Evolutionary conservation across 495 filamentous ascomycete genomes (phyloP).

Genomic region (Elasticomyces elasticus): DNA sequence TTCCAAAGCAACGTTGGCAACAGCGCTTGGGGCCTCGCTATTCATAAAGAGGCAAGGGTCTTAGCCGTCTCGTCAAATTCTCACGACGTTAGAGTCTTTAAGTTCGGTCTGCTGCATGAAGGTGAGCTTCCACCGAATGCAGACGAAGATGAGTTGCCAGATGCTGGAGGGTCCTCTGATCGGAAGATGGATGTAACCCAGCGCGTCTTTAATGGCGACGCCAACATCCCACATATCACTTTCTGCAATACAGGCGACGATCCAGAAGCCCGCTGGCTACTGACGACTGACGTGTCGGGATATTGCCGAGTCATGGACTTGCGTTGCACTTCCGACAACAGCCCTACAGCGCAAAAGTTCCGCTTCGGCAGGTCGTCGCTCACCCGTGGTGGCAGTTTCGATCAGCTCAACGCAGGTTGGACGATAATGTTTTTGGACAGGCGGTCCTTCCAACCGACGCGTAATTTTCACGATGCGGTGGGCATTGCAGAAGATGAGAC

Average conservation of each 20-base stretch:
- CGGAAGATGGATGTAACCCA: constrained; percentile 27
- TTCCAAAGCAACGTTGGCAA: constrained; percentile 63
- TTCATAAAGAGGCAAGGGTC: constrained; percentile 66
- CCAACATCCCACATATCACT: constrained; percentile 69
- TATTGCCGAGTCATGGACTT: constrained; percentile 56
- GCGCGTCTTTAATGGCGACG: constrained; percentile 37
- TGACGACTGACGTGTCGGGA: constrained; percentile 65
- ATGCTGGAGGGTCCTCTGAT: constrained; percentile 24
- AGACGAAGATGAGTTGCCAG: neutral
- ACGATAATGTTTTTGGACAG: constrained; percentile 29
- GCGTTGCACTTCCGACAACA: constrained; percentile 32
- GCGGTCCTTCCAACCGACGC: constrained; percentile 20
- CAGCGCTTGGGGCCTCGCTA: constrained; percentile 84
- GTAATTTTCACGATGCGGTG: constrained; percentile 2
- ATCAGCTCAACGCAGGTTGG: constrained; percentile 24
- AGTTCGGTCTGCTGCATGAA: constrained; percentile 51
- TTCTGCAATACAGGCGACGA: constrained; percentile 60
- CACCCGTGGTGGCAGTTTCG: constrained; percentile 2
- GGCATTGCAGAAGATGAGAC: neutral
- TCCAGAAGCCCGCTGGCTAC: constrained; percentile 55
- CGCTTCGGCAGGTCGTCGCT: constrained; percentile 10
- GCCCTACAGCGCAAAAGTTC: constrained; percentile 8
- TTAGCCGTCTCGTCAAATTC: constrained; percentile 75
- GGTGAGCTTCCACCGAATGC: neutral
- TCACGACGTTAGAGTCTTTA: constrained; percentile 56